Conservation (phyloP, 805 yeast species). For the Saccharomycopsis vini region DNA sequence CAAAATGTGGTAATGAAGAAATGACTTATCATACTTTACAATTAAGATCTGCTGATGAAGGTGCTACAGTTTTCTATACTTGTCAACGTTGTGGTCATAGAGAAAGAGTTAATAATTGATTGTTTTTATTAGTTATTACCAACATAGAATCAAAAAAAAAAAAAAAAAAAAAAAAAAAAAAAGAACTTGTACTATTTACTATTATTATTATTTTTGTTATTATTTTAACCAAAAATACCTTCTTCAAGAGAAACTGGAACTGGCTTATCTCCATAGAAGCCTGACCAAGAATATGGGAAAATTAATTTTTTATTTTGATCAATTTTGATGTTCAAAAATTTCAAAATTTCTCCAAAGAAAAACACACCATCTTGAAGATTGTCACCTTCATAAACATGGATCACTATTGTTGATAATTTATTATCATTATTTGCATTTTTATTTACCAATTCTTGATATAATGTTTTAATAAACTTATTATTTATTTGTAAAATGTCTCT, state of each 20-base stretch:
- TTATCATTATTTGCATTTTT: neutral
- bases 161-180: neutral
- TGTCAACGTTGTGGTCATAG: slow-evolving; percentile 90
- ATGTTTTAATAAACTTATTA: neutral
- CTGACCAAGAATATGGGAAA: slow-evolving; percentile 73
- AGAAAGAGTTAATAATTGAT: slow-evolving; percentile 83
- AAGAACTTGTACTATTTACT: neutral
- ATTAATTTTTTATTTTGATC: slow-evolving; percentile 27
- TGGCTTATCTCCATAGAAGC: slow-evolving; percentile 71
- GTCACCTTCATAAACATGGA: slow-evolving; percentile 84
- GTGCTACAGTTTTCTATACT: slow-evolving; percentile 97
- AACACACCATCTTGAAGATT: slow-evolving; percentile 37
- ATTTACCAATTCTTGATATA: neutral
- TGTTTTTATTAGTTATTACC: too few species aligned
- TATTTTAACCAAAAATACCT: slow-evolving; percentile 54
- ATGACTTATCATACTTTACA: slow-evolving; percentile 97
- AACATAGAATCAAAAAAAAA: too few species aligned
- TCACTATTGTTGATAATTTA: slow-evolving; percentile 34
- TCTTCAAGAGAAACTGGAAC: slow-evolving; percentile 63
- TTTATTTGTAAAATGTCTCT: neutral
- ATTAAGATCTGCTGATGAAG: slow-evolving; percentile 97
- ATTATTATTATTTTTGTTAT: neutral
- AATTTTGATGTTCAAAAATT: slow-evolving; percentile 1
- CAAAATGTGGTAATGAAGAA: slow-evolving; percentile 96
- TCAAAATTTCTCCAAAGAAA: slow-evolving; percentile 5